These are phyloP conservation scores for Apodospora peruviana DNA, from an alignment of 495 filamentous ascomycete genomes.

Conservation along the genomic window DNA sequence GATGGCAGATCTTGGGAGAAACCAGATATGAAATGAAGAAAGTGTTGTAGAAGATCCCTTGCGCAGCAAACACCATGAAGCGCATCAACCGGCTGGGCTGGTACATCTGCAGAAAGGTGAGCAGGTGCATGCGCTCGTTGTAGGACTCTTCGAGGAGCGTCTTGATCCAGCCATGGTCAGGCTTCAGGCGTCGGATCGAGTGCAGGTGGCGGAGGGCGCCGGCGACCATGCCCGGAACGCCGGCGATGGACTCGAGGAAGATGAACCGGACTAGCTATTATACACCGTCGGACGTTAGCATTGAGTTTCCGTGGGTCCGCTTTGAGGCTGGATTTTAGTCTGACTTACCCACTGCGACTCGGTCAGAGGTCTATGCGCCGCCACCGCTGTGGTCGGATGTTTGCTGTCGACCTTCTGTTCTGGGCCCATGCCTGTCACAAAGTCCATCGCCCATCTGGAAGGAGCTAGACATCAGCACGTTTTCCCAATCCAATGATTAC, in stretches of 20 bases:
- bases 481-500: background rate
- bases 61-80: constrained; percentile 73
- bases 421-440: constrained; percentile 37
- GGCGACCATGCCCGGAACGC: constrained; percentile 94
- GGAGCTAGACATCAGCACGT: background rate
- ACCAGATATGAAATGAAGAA: constrained; percentile 87
- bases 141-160: constrained; percentile 89
- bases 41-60: constrained; percentile 87
- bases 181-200: constrained; percentile 73
- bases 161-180: constrained; percentile 98
- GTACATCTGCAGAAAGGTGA: constrained; percentile 90
- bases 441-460: constrained; percentile 39
- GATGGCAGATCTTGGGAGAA: constrained; percentile 83
- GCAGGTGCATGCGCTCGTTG: constrained; percentile 94
- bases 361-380: constrained; percentile 37
- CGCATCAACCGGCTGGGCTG: constrained; percentile 90
- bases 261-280: constrained; percentile 69
- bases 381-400: constrained; percentile 40
- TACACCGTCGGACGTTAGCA: too few species aligned
- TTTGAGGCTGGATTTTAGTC: too few species aligned
- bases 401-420: constrained; percentile 41
- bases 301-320: too few species aligned
- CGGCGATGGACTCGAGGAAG: constrained; percentile 92
- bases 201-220: constrained; percentile 87
- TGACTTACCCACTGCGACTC: constrained; percentile 42